These are phyloP conservation scores for Wickerhamomyces bovis DNA, from an alignment of 805 yeast species.

Conservation along the genomic window DNA sequence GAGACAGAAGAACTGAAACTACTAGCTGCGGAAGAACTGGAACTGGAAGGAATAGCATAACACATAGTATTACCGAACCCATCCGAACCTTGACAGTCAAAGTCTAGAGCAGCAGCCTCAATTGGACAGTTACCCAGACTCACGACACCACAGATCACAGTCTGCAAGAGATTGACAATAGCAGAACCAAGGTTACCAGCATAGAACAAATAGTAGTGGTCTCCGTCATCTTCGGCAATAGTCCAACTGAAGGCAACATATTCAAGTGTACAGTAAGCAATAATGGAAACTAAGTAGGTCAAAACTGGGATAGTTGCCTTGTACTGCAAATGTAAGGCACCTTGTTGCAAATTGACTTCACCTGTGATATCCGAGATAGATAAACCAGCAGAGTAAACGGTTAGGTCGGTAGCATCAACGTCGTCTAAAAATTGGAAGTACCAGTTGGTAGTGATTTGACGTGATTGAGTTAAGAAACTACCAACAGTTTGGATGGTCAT, in stretches of 20 bases:
- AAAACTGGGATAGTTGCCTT: conserved; percentile 2
- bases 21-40: background rate
- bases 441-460: conserved; percentile 7
- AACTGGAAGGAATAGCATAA: background rate
- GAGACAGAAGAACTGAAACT: background rate
- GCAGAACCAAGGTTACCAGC: conserved; percentile 15
- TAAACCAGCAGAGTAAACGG: conserved; percentile 3
- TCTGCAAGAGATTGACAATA: background rate
- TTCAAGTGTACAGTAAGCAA: background rate
- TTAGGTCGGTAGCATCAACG: conserved; percentile 9
- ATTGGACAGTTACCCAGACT: conserved; percentile 4
- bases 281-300: background rate
- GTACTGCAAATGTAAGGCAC: conserved; percentile 8
- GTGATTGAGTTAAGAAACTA: background rate
- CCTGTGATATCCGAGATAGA: conserved; percentile 6
- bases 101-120: conserved; percentile 6
- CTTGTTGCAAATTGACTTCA: conserved; percentile 13
- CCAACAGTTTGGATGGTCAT: conserved; percentile 1
- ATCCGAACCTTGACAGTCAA: conserved; percentile 7
- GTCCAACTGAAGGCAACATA: conserved; percentile 1
- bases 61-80: background rate
- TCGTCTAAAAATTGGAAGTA: conserved; percentile 3
- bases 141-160: conserved; percentile 5
- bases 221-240: background rate
- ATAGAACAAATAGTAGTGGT: conserved; percentile 10